A percentile compares a stretch with the other conserved stretches of the same genome.
Conservation (phyloP, 2,329 filamentous ascomycete species). For the Sporothrix phasma region DNA sequence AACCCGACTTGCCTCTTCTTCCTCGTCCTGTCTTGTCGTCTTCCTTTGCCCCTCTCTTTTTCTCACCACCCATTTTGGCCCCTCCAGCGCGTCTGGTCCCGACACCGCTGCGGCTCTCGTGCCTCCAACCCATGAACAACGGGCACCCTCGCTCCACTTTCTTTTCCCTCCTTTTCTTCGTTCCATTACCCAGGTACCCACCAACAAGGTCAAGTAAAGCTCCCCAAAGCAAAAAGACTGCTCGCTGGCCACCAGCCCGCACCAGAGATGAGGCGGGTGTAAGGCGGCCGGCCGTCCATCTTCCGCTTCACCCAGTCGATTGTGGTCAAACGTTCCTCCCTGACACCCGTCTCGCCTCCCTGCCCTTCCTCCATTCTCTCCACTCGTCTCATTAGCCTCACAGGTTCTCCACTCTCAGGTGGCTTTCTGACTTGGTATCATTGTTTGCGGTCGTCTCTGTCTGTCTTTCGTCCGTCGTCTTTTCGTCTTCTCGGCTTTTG, state of each 20-base stretch:
- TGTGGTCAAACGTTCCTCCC: neutral
- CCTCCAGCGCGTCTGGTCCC: neutral
- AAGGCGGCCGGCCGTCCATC: neutral
- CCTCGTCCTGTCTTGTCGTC: neutral
- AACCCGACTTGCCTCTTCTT: neutral
- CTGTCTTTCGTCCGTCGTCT: too few species aligned
- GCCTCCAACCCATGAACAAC: neutral
- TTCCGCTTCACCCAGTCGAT: neutral
- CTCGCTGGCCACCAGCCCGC: neutral
- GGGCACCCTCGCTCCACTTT: neutral
- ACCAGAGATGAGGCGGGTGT: neutral
- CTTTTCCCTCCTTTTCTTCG: neutral
- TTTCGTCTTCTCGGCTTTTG: too few species aligned
- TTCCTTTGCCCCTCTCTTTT: neutral
- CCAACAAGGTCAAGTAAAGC: neutral
- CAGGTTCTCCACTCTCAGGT: neutral
- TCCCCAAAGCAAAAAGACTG: neutral
- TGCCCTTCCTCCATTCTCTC: neutral
- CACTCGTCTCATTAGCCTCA: neutral
- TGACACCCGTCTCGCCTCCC: neutral
- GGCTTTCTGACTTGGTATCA: neutral
- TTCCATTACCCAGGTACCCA: conserved; percentile 10
- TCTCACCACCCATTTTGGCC: neutral
- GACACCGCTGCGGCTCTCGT: neutral
- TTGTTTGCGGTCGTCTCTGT: neutral